Base-by-base conservation (phyloP, 106 monocot genomes). In the Alisma plantagoaquatica region DNA sequence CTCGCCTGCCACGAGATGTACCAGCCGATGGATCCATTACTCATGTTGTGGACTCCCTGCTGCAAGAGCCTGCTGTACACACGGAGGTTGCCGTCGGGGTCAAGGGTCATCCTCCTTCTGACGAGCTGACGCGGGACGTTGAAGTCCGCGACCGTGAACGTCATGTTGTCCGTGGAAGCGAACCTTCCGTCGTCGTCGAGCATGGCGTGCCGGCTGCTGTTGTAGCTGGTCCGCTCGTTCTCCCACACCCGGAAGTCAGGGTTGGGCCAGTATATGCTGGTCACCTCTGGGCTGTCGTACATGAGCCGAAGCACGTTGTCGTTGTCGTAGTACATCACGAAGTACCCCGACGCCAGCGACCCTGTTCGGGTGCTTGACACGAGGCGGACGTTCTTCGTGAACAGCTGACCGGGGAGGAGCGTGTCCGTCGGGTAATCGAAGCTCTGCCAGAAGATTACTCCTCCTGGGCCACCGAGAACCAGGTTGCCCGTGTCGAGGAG, bases 21-120 rank as follows among this genome's bases (percentile, higher is more conserved):
- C 2, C 19, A 30, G 2, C 74, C 64, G 0, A 35, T 49, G 2
- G 41, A 24, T 18, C 47, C 46, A 23, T 71, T 60, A n/a, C n/a
- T n/a, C n/a, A n/a, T n/a, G n/a, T n/a, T n/a, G n/a, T n/a, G n/a
- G n/a, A n/a, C n/a, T n/a, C n/a, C n/a, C n/a, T n/a, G n/a, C n/a
- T n/a, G n/a, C n/a, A n/a, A n/a, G n/a, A n/a, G n/a, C 53, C 77
- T 43, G 42, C 81, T 87, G 50, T 87, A 77, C 3, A 80, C 28
- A 66, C 80, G 62, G 24, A 86, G 66, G 45, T 86, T 77, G 17
- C 85, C 85, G 62, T 86, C 80, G 24, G 60, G 60, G 31, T 80
- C 86, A 44, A 86, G 62, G 7, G 80, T 81, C 15, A 86, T 33
- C 28, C 73, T 57, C 46, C 80, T 56, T 3, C 9, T 51, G 12